phyloP scores from a whole-genome alignment of 257 asterid species.

The Nicotiana undulata region DNA sequence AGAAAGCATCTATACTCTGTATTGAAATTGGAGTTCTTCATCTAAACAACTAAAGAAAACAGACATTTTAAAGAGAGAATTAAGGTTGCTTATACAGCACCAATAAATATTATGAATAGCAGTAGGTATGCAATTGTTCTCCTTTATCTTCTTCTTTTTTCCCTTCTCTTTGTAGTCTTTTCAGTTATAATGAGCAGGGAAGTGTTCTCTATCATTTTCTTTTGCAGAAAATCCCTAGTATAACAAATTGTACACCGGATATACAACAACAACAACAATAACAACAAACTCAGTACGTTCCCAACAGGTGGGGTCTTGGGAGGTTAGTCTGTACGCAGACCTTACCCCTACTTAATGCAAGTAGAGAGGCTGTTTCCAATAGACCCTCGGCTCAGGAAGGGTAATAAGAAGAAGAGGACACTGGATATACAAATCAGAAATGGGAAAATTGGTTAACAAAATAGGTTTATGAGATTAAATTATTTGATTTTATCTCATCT shows the following conservation, averaged over 20 bases:
- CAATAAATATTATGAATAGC: not conserved
- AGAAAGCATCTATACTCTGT: not conserved
- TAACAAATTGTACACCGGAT: not conserved
- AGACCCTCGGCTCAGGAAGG: too few relatives aligned
- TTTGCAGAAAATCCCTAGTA: not conserved
- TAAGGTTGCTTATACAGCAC: not conserved
- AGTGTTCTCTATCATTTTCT: not conserved
- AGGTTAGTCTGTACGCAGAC: too few relatives aligned
- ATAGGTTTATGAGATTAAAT: not conserved
- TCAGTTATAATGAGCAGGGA: not conserved
- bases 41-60: not conserved
- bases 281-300: too few relatives aligned
- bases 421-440: not conserved
- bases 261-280: too few relatives aligned
- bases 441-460: not conserved
- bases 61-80: not conserved
- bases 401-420: too few relatives aligned
- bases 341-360: too few relatives aligned
- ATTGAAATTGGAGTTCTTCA: not conserved
- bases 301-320: too few relatives aligned
- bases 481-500: not conserved
- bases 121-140: not conserved
- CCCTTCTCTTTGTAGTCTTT: not conserved
- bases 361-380: too few relatives aligned
- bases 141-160: not conserved